Conservation (phyloP, 2,329 filamentous ascomycete species). For the Leptographium lundbergii region DNA sequence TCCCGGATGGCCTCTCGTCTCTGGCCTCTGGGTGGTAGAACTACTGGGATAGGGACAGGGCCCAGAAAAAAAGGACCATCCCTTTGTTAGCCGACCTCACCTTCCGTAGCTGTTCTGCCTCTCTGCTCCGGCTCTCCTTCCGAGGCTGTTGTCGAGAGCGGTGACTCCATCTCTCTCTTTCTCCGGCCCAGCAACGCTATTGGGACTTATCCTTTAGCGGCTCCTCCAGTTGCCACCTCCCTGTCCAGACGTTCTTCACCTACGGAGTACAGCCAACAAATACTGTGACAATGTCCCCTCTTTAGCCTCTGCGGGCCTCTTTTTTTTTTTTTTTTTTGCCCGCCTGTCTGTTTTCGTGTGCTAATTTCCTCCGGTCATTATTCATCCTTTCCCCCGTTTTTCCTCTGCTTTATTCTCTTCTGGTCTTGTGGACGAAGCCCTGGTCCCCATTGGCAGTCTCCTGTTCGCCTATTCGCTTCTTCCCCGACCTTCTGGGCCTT, state of each 20-base stretch:
- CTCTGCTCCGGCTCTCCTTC: background rate
- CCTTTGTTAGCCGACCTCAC: background rate
- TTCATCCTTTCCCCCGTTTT: background rate
- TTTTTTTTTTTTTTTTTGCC: background rate
- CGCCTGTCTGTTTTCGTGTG: background rate
- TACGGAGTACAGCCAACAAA: background rate
- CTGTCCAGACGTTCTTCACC: background rate
- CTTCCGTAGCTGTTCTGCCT: background rate
- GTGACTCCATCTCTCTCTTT: background rate
- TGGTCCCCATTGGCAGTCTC: background rate
- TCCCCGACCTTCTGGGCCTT: background rate
- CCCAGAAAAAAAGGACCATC: background rate
- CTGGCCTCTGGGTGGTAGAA: background rate
- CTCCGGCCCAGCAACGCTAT: slow-evolving; percentile 5
- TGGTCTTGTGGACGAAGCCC: background rate
- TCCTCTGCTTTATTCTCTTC: background rate
- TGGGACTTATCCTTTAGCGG: slow-evolving; percentile 1
- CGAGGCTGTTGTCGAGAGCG: background rate
- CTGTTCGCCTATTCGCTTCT: background rate
- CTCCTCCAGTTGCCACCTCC: background rate
- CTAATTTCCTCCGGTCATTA: background rate
- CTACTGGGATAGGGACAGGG: background rate
- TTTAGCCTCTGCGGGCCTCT: slow-evolving; percentile 1
- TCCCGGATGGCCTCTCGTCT: background rate
- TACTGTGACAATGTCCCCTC: background rate